Evolutionary conservation across 2,329 filamentous ascomycete species (phyloP).

Genomic region (Botryotinia convoluta): DNA sequence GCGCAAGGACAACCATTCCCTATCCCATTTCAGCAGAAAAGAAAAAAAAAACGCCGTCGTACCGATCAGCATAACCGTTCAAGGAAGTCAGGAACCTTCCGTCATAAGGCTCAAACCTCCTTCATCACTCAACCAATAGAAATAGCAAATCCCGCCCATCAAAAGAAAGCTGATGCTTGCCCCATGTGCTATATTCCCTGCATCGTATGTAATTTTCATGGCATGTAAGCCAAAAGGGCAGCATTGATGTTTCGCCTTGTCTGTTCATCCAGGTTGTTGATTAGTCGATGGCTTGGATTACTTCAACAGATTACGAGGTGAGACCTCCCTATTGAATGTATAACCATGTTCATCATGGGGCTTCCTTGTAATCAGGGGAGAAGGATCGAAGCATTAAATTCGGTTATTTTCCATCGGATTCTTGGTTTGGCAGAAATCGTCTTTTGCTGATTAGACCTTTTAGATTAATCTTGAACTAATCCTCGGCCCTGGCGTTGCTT

Average conservation of each 20-base stretch:
- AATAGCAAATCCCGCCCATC: neutral
- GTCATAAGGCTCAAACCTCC: constrained; percentile 18
- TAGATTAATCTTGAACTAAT: neutral
- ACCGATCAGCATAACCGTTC: constrained; percentile 17
- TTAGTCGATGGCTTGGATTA: neutral
- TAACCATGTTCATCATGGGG: neutral
- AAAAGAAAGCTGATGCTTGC: constrained; percentile 18
- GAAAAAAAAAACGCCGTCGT: neutral
- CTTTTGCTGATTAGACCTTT: neutral
- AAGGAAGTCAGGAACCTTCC: constrained; percentile 17
- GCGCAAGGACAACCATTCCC: neutral
- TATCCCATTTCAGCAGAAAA: neutral
- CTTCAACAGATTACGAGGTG: constrained; percentile 12
- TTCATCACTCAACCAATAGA: neutral
- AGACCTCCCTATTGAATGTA: neutral
- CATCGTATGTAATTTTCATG: constrained; percentile 13
- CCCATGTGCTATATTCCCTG: constrained; percentile 13
- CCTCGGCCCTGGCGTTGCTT: neutral
- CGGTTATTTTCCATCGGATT: constrained; percentile 13
- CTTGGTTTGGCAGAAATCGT: constrained; percentile 16
- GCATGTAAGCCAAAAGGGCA: constrained; percentile 10
- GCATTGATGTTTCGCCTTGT: constrained; percentile 14
- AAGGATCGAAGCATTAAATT: neutral
- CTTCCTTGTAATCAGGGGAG: neutral
- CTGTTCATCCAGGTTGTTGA: neutral